A percentile compares a stretch with the other conserved stretches of the same genome.
phyloP scores from a whole-genome alignment of 768 basidiomycete species.

The Lentinula aciculospora region DNA sequence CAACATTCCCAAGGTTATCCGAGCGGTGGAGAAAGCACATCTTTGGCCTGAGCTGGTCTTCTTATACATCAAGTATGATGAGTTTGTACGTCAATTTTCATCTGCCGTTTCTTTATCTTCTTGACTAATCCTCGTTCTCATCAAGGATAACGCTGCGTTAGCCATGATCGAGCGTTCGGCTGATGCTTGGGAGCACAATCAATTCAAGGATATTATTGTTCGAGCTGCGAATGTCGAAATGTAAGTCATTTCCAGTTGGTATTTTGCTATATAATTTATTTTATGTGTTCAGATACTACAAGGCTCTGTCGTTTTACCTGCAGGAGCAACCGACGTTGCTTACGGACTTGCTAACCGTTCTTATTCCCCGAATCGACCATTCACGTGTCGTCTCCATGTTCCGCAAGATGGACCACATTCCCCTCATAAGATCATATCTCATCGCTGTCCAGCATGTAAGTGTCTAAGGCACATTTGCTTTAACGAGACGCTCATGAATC shows the following conservation, averaged over 20 bases:
- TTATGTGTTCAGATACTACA: slow-evolving; percentile 70
- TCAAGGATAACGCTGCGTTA: slow-evolving; percentile 89
- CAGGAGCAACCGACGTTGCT: slow-evolving; percentile 90
- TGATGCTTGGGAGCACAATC: slow-evolving; percentile 99
- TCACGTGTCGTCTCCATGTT: slow-evolving; percentile 94
- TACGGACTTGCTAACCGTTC: slow-evolving; percentile 87
- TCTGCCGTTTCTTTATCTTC: not conserved
- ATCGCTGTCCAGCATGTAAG: slow-evolving; percentile 90
- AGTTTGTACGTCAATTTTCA: slow-evolving; percentile 54
- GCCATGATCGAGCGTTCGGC: slow-evolving; percentile 98
- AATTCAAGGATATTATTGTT: slow-evolving; percentile 98
- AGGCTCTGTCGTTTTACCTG: slow-evolving; percentile 89
- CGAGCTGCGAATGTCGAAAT: slow-evolving; percentile 98
- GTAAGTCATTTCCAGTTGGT: slow-evolving; percentile 32
- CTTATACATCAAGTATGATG: slow-evolving; percentile 97
- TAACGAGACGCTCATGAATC: slow-evolving; percentile 1
- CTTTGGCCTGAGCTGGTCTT: slow-evolving; percentile 99
- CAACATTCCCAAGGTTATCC: slow-evolving; percentile 97
- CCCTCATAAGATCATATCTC: slow-evolving; percentile 92
- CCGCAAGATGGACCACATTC: slow-evolving; percentile 91
- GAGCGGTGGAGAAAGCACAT: slow-evolving; percentile 92
- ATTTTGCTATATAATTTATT: not conserved
- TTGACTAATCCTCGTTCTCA: not conserved
- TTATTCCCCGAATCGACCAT: slow-evolving; percentile 94
- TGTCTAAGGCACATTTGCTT: not conserved